A percentile compares a stretch with the other conserved stretches of the same genome.
These are phyloP conservation scores for Candida orba DNA, from an alignment of 805 yeast species.

Conservation along the genomic window DNA sequence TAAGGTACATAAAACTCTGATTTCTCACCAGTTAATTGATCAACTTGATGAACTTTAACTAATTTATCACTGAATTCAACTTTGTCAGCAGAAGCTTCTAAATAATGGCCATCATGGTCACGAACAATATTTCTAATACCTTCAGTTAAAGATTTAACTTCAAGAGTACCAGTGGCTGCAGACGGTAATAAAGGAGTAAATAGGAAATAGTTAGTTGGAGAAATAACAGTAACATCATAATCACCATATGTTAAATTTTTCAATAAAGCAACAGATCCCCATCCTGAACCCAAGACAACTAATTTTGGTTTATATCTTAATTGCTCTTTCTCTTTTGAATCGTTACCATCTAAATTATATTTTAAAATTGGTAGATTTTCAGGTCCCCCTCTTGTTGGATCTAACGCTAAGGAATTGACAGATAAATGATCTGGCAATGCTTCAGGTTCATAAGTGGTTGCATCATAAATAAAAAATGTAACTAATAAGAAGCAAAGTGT, in stretches of 20 bases:
- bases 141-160: conserved; percentile 56
- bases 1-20: conserved; percentile 57
- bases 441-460: conserved; percentile 50
- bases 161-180: conserved; percentile 66
- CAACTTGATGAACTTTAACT: conserved; percentile 45
- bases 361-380: conserved; percentile 59
- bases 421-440: conserved; percentile 35
- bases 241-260: conserved; percentile 44
- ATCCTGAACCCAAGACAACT: conserved; percentile 61
- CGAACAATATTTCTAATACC: conserved; percentile 53
- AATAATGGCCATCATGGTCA: conserved; percentile 48
- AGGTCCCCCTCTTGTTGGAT: conserved; percentile 60
- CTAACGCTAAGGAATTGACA: conserved; percentile 45
- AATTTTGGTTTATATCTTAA: conserved; percentile 44
- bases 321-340: conserved; percentile 39
- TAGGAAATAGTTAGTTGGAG: conserved; percentile 62
- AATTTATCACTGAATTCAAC: conserved; percentile 49
- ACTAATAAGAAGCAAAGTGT: conserved; percentile 34
- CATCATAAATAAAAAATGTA: conserved; percentile 56
- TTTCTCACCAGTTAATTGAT: conserved; percentile 33
- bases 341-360: conserved; percentile 50
- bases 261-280: conserved; percentile 61
- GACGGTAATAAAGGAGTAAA: conserved; percentile 65
- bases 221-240: conserved; percentile 58
- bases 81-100: conserved; percentile 56